Percentiles rank a stretch among this genome's conserved stretches.
Conservation (phyloP, 768 basidiomycete genomes). For the Termitomyces sp. region DNA sequence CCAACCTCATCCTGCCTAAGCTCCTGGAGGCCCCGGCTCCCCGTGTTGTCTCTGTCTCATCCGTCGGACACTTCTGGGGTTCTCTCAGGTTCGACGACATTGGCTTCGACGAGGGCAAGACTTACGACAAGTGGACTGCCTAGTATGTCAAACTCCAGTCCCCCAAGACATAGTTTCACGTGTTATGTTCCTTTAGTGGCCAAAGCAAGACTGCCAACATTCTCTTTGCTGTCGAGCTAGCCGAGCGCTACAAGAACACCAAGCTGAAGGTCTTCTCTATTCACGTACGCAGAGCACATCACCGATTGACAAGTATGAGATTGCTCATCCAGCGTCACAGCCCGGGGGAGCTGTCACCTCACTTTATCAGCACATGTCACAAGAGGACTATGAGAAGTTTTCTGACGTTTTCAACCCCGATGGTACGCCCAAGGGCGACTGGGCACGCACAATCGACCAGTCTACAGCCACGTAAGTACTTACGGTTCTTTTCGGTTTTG, state of each 20-base stretch:
- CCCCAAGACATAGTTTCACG: not conserved
- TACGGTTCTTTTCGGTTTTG: no score
- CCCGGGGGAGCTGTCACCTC: no score
- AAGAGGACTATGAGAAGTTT: no score
- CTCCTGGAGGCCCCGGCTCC: not conserved
- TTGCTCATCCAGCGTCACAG: no score
- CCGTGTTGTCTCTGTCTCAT: slow-evolving; percentile 6
- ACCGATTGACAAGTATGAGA: no score
- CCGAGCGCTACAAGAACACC: slow-evolving; percentile 7
- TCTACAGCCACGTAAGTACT: no score
- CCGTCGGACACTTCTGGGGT: slow-evolving; percentile 8
- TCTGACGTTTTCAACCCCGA: no score
- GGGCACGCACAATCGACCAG: no score
- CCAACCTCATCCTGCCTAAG: slow-evolving; percentile 7
- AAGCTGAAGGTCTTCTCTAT: slow-evolving; percentile 5
- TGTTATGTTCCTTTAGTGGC: not conserved
- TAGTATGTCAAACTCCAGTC: slow-evolving; percentile 2
- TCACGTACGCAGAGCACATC: not conserved
- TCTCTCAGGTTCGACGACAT: slow-evolving; percentile 5
- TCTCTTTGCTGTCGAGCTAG: slow-evolving; percentile 1
- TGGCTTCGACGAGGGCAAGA: slow-evolving; percentile 4
- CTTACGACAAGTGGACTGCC: slow-evolving; percentile 8
- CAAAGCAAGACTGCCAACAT: slow-evolving; percentile 11
- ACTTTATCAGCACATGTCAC: no score
- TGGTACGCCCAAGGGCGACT: no score